Evolutionary conservation across 495 filamentous ascomycete species (phyloP).

Genomic region (Evansstolkia leycettana): DNA sequence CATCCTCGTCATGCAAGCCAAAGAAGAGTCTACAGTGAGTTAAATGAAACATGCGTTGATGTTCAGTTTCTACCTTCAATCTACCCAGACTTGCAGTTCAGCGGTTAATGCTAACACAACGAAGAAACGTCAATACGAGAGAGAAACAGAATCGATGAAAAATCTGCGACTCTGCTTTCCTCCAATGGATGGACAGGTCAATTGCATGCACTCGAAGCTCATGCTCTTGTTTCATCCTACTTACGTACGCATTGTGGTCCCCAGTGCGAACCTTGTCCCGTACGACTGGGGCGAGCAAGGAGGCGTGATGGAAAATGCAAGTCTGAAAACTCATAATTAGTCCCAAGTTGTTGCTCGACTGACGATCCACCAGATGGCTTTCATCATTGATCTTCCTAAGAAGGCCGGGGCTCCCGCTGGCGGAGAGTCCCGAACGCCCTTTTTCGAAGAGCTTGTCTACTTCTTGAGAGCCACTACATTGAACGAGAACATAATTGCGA

Average conservation of each 20-base stretch:
- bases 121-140: slow-evolving; percentile 21
- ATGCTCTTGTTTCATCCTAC: slow-evolving; percentile 62
- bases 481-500: slow-evolving; percentile 45
- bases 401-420: slow-evolving; percentile 17
- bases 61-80: background rate
- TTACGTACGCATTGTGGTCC: slow-evolving; percentile 64
- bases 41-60: too few relatives aligned
- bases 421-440: slow-evolving; percentile 36
- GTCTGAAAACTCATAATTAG: slow-evolving; percentile 1
- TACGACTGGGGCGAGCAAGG: slow-evolving; percentile 79
- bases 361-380: slow-evolving; percentile 43
- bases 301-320: slow-evolving; percentile 65
- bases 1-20: slow-evolving; percentile 59
- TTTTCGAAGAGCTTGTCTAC: slow-evolving; percentile 56
- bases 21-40: slow-evolving; percentile 40
- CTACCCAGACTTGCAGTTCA: too few relatives aligned
- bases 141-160: slow-evolving; percentile 38
- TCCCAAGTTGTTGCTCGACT: background rate
- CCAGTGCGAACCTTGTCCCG: slow-evolving; percentile 66
- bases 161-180: slow-evolving; percentile 69
- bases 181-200: slow-evolving; percentile 49
- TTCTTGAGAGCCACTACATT: slow-evolving; percentile 60
- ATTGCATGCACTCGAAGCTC: slow-evolving; percentile 81
- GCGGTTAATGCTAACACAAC: background rate
- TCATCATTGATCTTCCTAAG: slow-evolving; percentile 73